Conservation (phyloP, 139 green algal species). For the Pleodorina starrii region DNA sequence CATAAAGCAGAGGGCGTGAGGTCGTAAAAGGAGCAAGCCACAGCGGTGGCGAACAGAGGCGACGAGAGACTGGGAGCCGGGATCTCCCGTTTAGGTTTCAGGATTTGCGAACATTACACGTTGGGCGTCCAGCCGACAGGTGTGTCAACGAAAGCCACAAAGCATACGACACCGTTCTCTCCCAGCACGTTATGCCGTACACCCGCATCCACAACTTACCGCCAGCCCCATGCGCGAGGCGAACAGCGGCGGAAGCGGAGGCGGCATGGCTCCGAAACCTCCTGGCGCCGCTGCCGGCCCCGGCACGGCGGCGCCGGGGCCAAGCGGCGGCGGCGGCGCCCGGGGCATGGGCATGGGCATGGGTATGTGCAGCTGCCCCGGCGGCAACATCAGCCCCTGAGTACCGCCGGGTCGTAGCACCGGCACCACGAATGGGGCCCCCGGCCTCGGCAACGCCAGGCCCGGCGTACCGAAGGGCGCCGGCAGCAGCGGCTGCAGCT, state of each 20-base stretch:
- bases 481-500: neutral
- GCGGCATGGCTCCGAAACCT: conserved; percentile 19
- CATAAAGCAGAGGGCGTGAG: no score
- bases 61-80: no score
- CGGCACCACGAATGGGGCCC: neutral
- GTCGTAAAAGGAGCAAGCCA: no score
- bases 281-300: neutral
- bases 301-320: neutral
- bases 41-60: no score
- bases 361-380: neutral
- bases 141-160: no score
- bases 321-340: neutral
- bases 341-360: neutral
- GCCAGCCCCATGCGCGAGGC: conserved; percentile 3
- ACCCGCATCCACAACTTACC: neutral
- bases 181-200: no score
- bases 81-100: no score
- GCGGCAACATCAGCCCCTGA: neutral
- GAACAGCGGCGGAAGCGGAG: conserved; percentile 16
- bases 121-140: no score
- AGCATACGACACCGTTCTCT: no score
- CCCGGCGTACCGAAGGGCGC: neutral
- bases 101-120: no score
- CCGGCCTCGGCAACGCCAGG: neutral
- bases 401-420: neutral